Base-by-base conservation (phyloP, 2,329 filamentous ascomycete genomes). In the Neurospora sp. region DNA sequence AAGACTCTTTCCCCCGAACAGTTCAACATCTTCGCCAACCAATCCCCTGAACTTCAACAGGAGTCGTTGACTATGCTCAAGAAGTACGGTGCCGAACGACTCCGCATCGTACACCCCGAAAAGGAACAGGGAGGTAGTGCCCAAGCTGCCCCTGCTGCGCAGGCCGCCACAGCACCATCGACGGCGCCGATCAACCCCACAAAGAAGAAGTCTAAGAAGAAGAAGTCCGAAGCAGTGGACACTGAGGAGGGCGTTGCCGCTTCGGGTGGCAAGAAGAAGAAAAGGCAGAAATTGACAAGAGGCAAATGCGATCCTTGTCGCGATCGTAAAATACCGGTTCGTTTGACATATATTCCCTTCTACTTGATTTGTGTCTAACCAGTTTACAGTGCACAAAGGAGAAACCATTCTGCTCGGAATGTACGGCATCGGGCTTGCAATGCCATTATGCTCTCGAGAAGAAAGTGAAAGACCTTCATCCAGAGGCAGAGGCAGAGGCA, bases 11-110 rank as follows among this genome's bases (percentile, higher is more conserved):
- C 84, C 0, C 72, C 77, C 4, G 86, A 88, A 66, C 86, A 89
- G 74, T 87, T 89, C 71, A 83, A 80, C 73, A 89, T 88, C 17
- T 87, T 89, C 73, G 81, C 86, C 9, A 89, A 89, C 69, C 87
- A 89, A 76, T 83, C 86, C 0, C 85, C 86, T 0, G 81, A 84
- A 3, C 77, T 88, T 6, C 87, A 89, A 72, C 78, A 80, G 68
- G 82, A 85, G 68, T 89, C 87, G 0, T 77, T 89, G 15, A 81
- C 80, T 1, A 86, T 89, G 85, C 80, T 89, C 11, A 81, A 83
- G 0, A 84, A 82, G 74, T 88, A 88, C 69, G 87, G 87, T 23
- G 86, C 87, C 7, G 85, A 88, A 75, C 80, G 84, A 15, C 77
- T 89, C 33, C 81, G 84, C 11, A 88, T 89, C 67, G 84, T 89